These are phyloP conservation scores for Pseudovirgaria hyperparasitica DNA, from an alignment of 2,329 filamentous ascomycete genomes.

Conservation along the genomic window DNA sequence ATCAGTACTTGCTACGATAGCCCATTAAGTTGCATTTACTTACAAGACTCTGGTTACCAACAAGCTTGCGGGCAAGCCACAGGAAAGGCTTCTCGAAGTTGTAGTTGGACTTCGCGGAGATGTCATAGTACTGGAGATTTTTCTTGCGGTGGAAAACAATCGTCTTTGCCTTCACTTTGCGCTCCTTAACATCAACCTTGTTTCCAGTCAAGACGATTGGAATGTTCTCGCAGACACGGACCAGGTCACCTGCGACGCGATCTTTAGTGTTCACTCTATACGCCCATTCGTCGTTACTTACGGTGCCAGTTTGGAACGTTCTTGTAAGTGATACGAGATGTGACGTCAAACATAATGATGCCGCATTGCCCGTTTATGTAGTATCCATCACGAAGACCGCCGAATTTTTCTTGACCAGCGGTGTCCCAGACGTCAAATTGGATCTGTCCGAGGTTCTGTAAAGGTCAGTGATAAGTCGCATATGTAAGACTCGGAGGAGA, in stretches of 20 bases:
- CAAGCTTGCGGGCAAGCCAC: slow-evolving; percentile 96
- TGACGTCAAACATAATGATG: slow-evolving; percentile 99
- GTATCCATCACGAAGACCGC: slow-evolving; percentile 97
- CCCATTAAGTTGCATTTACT: slow-evolving; percentile 19
- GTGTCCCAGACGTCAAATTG: slow-evolving; percentile 99
- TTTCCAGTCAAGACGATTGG: slow-evolving; percentile 97
- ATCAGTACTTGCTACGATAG: slow-evolving; percentile 12
- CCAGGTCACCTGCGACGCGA: slow-evolving; percentile 65
- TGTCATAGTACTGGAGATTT: slow-evolving; percentile 99
- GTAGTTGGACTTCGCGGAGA: slow-evolving; percentile 99
- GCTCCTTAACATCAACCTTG: slow-evolving; percentile 99
- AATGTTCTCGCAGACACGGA: slow-evolving; percentile 98
- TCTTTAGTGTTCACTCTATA: slow-evolving; percentile 8
- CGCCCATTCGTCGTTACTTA: slow-evolving; percentile 40
- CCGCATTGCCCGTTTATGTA: slow-evolving; percentile 99
- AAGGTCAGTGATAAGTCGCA: slow-evolving; percentile 9
- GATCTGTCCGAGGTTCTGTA: slow-evolving; percentile 79
- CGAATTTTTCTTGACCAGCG: slow-evolving; percentile 98
- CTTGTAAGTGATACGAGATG: slow-evolving; percentile 99
- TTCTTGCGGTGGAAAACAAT: slow-evolving; percentile 99
- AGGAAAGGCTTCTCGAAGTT: slow-evolving; percentile 99
- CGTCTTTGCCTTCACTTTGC: slow-evolving; percentile 99
- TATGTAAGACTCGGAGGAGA: slow-evolving; percentile 5
- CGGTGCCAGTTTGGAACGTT: slow-evolving; percentile 99
- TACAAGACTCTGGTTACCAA: slow-evolving; percentile 80